Conservation (phyloP, 2,329 filamentous ascomycete species). For the Rutstroemia sp. region DNA sequence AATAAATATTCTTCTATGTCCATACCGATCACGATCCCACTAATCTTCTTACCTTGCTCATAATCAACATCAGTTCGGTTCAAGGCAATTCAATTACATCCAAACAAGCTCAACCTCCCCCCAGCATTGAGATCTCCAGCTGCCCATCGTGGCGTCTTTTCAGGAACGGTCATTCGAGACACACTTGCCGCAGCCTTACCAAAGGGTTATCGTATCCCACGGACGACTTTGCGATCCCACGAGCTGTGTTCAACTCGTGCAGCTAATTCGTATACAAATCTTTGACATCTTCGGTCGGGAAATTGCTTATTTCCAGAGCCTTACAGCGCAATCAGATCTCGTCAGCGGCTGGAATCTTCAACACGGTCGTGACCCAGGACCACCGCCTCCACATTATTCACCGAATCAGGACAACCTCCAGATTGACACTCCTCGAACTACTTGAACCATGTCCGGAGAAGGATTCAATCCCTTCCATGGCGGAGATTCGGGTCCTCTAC, state of each 20-base stretch:
- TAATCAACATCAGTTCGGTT: not conserved
- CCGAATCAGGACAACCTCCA: not conserved
- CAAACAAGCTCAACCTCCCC: not conserved
- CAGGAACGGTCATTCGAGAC: conserved; percentile 9
- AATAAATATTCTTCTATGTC: too few species aligned
- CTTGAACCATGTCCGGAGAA: conserved; percentile 9
- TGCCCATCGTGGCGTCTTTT: conserved; percentile 16
- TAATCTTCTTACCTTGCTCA: not conserved
- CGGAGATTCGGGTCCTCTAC: conserved; percentile 21
- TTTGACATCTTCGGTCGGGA: conserved; percentile 11
- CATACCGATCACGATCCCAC: too few species aligned
- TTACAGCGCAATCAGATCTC: conserved; percentile 10
- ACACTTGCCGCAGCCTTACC: conserved; percentile 10
- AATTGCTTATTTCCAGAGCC: conserved; percentile 14
- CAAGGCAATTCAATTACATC: not conserved
- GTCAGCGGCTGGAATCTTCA: conserved; percentile 15
- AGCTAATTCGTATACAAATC: conserved; percentile 14
- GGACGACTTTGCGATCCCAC: conserved; percentile 12
- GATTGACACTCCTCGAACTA: not conserved
- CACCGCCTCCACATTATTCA: conserved; percentile 13
- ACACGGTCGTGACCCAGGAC: conserved; percentile 18
- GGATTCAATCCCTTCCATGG: conserved; percentile 25
- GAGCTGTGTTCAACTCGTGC: conserved; percentile 11
- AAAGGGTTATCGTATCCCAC: conserved; percentile 15
- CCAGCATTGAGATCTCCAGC: not conserved